Conservation (phyloP, 2,329 filamentous ascomycete species). For the Colletotrichum sp. region DNA sequence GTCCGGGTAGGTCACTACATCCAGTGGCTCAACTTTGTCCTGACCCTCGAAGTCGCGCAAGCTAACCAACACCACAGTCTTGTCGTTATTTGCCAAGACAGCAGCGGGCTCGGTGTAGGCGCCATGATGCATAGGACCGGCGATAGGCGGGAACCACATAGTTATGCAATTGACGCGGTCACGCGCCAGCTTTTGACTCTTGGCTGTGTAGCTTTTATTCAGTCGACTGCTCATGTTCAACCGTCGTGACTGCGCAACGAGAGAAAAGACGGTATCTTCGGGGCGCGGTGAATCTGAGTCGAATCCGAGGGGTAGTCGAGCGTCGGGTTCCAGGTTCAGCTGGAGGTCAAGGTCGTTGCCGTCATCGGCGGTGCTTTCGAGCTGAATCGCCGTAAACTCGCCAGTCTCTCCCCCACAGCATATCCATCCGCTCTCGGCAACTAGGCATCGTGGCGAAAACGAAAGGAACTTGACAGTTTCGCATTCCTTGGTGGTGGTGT, state of each 20-base stretch:
- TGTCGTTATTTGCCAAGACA: conserved; percentile 89
- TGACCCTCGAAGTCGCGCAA: conserved; percentile 62
- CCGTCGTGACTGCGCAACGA: conserved; percentile 39
- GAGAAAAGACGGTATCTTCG: conserved; percentile 37
- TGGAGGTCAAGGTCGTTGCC: conserved; percentile 27
- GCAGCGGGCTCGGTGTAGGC: conserved; percentile 64
- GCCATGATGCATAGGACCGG: conserved; percentile 30
- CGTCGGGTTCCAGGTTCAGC: conserved; percentile 37
- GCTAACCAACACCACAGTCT: conserved; percentile 83
- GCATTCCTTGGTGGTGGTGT: conserved; percentile 72
- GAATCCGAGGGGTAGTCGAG: conserved; percentile 30
- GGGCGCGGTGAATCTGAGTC: conserved; percentile 32
- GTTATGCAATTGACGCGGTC: conserved; percentile 73
- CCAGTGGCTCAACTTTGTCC: conserved; percentile 61
- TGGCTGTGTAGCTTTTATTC: conserved; percentile 52
- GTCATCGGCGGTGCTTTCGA: conserved; percentile 47
- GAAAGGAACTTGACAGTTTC: conserved; percentile 75
- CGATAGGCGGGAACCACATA: conserved; percentile 61
- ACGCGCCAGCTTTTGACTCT: conserved; percentile 59
- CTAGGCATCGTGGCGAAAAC: conserved; percentile 83
- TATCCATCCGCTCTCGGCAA: conserved; percentile 86
- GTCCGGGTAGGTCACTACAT: conserved; percentile 77
- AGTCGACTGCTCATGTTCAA: conserved; percentile 37
- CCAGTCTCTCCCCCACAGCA: conserved; percentile 90
- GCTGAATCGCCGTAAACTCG: conserved; percentile 81